A percentile compares a stretch with the other conserved stretches of the same genome.
Conservation (phyloP, 441 rosid genomes). For the Theobroma grandiflorum region DNA sequence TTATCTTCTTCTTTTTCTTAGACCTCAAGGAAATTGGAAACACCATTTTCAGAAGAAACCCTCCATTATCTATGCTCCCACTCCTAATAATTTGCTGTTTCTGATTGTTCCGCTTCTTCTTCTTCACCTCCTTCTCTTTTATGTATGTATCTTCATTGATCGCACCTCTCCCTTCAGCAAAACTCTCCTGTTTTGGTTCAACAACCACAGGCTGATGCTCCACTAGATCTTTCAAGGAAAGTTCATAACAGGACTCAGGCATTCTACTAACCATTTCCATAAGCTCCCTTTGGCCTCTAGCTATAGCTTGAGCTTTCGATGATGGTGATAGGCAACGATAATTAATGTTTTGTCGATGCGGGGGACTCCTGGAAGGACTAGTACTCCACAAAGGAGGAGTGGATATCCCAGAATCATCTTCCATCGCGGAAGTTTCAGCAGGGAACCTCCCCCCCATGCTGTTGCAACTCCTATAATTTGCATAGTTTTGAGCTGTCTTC, state of each 20-base stretch:
- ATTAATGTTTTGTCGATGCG: slow-evolving; percentile 33
- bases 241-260: slow-evolving; percentile 94
- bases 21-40: slow-evolving; percentile 60
- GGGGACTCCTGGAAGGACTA: slow-evolving; percentile 58
- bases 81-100: slow-evolving; percentile 36
- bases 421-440: slow-evolving; percentile 25
- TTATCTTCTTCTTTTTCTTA: slow-evolving; percentile 42
- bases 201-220: slow-evolving; percentile 47
- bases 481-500: slow-evolving; percentile 28
- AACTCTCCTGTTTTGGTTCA: slow-evolving; percentile 34
- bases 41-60: slow-evolving; percentile 76
- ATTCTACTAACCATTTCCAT: slow-evolving; percentile 91
- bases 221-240: slow-evolving; percentile 78
- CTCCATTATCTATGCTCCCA: slow-evolving; percentile 51
- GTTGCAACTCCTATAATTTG: slow-evolving; percentile 26
- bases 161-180: slow-evolving; percentile 28
- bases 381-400: slow-evolving; percentile 77
- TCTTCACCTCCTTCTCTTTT: slow-evolving; percentile 21
- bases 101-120: slow-evolving; percentile 37
- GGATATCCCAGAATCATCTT: slow-evolving; percentile 51
- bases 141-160: slow-evolving; percentile 32
- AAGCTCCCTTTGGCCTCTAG: slow-evolving; percentile 83
- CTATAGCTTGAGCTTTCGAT: slow-evolving; percentile 73
- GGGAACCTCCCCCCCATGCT: not conserved
- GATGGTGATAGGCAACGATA: slow-evolving; percentile 68